These are phyloP conservation scores for Blastobotrys serpentis DNA, from an alignment of 1,139 yeast genomes.

Conservation along the genomic window DNA sequence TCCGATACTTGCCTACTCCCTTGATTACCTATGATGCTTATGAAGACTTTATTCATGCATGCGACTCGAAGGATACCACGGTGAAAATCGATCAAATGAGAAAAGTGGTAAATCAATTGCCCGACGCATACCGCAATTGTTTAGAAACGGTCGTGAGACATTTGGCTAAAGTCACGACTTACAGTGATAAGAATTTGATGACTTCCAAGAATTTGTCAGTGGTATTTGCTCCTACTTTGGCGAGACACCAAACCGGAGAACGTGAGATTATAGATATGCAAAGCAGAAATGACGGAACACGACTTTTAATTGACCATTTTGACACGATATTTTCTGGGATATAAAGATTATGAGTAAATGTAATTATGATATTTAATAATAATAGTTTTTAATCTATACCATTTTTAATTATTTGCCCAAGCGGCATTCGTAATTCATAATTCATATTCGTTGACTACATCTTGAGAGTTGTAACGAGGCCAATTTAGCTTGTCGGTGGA, in stretches of 20 bases:
- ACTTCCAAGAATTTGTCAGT: constrained; percentile 78
- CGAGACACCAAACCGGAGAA: constrained; percentile 77
- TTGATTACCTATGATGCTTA: constrained; percentile 70
- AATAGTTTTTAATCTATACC: background rate
- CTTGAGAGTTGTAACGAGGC: constrained; percentile 26
- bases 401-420: background rate
- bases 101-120: constrained; percentile 48
- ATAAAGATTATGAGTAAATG: constrained; percentile 2
- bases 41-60: constrained; percentile 55
- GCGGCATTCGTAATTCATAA: constrained; percentile 4
- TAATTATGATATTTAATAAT: background rate
- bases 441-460: constrained; percentile 25
- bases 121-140: constrained; percentile 64
- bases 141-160: constrained; percentile 61
- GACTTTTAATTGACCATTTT: constrained; percentile 63
- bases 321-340: constrained; percentile 40
- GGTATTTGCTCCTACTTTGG: constrained; percentile 93
- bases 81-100: constrained; percentile 39
- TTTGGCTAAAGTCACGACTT: constrained; percentile 41
- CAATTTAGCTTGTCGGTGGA: constrained; percentile 23
- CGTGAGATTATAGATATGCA: constrained; percentile 87
- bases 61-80: constrained; percentile 42
- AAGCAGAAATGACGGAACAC: constrained; percentile 75
- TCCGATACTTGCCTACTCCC: constrained; percentile 83
- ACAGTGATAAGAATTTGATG: constrained; percentile 53